Evolutionary conservation across 176 grass and related monocot species (phyloP), one percentile per base, ranked within the genome.

Genomic region (Pontederia crassipes): DNA sequence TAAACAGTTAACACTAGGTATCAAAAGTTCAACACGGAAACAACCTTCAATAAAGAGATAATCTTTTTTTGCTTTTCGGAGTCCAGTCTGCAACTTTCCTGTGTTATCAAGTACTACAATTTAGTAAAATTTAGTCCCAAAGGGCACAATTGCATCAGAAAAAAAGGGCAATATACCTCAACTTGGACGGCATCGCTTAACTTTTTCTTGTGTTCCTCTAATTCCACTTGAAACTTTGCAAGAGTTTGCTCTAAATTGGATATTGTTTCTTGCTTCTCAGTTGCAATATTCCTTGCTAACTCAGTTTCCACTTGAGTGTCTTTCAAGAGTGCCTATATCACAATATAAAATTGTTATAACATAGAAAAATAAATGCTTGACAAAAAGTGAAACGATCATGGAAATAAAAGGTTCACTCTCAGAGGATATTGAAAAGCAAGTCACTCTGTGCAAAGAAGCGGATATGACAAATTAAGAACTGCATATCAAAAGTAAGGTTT

Each of bases 191-290:
- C 52, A 74, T 86, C 84, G 61, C 75, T 86, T 54, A 98, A 72
- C 77, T 82, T 98, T 45, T 78, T 92, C 63, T 86, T 81, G 51
- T 72, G 73, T 59, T 71, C 85, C 74, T 66, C 77, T 68, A 89
- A 85, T 71, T 98, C 93, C 52, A 79, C 79, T 15, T 83, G 79
- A 68, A 74, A 77, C 62, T 69, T 75, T 10, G 65, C 65, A 70
- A 92, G 84, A 20, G 82, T 75, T 64, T 98, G 81, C 58, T 91
- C 82, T 68, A 98, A 81, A 48, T 83, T 92, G 29, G 48, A 83
- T 65, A 92, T 58, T 46, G 27, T 46, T 69, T 66, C 49, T 69
- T 92, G 80, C 69, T 80, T 98, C 79, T 98, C 93, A 4, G 84
- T 78, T 80, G 89, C 52, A 75, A 91, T 64, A 62, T 75, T 83